These are phyloP conservation scores for Beauveria pseudobassiana DNA, from an alignment of 2,329 filamentous ascomycete genomes.

Conservation along the genomic window DNA sequence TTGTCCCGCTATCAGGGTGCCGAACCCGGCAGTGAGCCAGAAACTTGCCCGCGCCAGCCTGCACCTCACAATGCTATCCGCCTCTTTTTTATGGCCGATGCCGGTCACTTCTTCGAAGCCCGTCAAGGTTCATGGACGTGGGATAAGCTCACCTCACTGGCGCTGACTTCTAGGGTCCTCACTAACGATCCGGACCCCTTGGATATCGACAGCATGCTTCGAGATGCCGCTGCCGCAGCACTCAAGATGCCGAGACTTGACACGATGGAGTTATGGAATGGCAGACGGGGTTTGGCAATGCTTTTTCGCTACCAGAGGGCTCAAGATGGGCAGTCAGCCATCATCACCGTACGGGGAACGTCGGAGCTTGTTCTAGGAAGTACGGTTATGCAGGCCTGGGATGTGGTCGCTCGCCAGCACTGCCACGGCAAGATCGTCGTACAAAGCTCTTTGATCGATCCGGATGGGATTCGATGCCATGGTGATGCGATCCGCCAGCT, in stretches of 20 bases:
- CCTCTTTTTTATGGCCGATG: conserved; percentile 26
- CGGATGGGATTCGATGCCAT: conserved; percentile 14
- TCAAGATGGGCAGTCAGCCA: conserved; percentile 14
- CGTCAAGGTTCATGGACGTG: conserved; percentile 20
- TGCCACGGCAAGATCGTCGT: conserved; percentile 13
- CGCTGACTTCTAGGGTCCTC: conserved; percentile 25
- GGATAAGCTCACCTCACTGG: conserved; percentile 22
- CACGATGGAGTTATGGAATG: conserved; percentile 27
- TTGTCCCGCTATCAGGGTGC: conserved; percentile 13
- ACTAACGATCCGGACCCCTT: conserved; percentile 13
- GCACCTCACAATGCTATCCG: conserved; percentile 21
- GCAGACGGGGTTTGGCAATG: conserved; percentile 18
- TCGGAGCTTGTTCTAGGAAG: conserved; percentile 15
- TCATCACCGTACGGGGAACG: conserved; percentile 20
- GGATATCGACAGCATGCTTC: conserved; percentile 21
- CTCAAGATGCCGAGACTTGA: conserved; percentile 23
- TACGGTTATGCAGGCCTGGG: conserved; percentile 19
- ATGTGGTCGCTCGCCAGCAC: conserved; percentile 17
- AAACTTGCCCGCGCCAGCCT: conserved; percentile 23
- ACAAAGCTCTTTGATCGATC: conserved; percentile 15
- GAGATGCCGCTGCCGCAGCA: conserved; percentile 19
- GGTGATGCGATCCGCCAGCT: conserved; percentile 20
- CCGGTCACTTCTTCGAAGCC: conserved; percentile 23
- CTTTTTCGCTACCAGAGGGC: conserved; percentile 18
- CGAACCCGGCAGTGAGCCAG: conserved; percentile 19